These are phyloP conservation scores for Xylariales sp. DNA, from an alignment of 2,329 filamentous ascomycete species.

Conservation along the genomic window DNA sequence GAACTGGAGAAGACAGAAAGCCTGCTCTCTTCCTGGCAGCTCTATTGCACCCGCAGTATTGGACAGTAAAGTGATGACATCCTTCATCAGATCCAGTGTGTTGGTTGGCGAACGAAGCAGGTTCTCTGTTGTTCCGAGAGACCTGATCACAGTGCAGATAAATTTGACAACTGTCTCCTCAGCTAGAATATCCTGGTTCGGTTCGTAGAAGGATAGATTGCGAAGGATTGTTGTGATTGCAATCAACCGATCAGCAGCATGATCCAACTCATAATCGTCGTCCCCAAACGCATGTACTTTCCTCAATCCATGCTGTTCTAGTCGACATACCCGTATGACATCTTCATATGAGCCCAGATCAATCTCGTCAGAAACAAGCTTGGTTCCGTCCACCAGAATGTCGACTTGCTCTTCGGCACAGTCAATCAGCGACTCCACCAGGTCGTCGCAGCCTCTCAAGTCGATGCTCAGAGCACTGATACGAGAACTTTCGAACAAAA, in stretches of 20 bases:
- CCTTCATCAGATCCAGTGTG: slow-evolving; percentile 96
- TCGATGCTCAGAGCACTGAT: slow-evolving; percentile 61
- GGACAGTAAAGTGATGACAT: slow-evolving; percentile 81
- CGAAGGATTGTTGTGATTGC: slow-evolving; percentile 89
- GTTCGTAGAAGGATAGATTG: slow-evolving; percentile 80
- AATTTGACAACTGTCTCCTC: slow-evolving; percentile 78
- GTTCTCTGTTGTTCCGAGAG: slow-evolving; percentile 85
- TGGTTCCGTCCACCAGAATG: slow-evolving; percentile 75
- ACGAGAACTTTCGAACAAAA: slow-evolving; percentile 58
- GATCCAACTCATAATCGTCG: slow-evolving; percentile 74
- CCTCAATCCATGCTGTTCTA: slow-evolving; percentile 68
- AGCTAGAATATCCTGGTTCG: slow-evolving; percentile 70
- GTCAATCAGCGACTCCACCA: slow-evolving; percentile 83
- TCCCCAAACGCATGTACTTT: slow-evolving; percentile 72
- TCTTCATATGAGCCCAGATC: slow-evolving; percentile 84
- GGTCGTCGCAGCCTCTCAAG: slow-evolving; percentile 75
- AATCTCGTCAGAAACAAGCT: slow-evolving; percentile 83
- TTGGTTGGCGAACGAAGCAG: slow-evolving; percentile 78
- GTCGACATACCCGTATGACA: slow-evolving; percentile 70
- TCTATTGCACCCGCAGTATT: slow-evolving; percentile 81
- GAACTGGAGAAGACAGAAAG: slow-evolving; percentile 81
- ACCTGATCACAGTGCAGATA: slow-evolving; percentile 75
- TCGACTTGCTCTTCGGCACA: slow-evolving; percentile 89
- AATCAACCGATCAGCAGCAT: slow-evolving; percentile 80
- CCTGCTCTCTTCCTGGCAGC: slow-evolving; percentile 82